Evolutionary conservation across 441 rosid species (phyloP).

Genomic region (Kokia cookei): DNA sequence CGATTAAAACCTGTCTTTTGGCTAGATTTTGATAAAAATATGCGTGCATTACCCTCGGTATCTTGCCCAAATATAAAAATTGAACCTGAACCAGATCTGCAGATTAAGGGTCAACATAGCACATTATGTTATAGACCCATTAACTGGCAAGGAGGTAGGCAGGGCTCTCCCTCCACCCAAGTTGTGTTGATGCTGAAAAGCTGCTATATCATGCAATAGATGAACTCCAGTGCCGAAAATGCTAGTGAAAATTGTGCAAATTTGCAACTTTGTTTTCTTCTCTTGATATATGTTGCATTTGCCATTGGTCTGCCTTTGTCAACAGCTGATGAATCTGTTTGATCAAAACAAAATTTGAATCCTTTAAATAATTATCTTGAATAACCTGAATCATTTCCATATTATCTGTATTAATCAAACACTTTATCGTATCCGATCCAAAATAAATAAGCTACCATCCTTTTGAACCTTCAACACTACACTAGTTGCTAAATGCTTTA

Average conservation of each 20-base stretch:
- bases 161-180: constrained; percentile 66
- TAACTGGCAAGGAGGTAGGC: constrained; percentile 83
- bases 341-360: no score
- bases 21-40: constrained; percentile 67
- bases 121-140: constrained; percentile 78
- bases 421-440: no score
- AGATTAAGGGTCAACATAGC: constrained; percentile 74
- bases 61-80: constrained; percentile 71
- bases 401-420: no score
- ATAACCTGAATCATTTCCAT: no score
- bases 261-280: no score
- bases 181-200: constrained; percentile 90
- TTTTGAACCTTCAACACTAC: no score
- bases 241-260: constrained; percentile 56
- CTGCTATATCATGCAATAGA: constrained; percentile 76
- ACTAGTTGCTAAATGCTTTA: no score
- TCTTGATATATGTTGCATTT: no score
- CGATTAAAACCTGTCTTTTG: constrained; percentile 83
- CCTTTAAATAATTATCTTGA: no score
- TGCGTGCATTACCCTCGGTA: constrained; percentile 39
- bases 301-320: no score
- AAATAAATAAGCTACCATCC: no score
- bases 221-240: constrained; percentile 92
- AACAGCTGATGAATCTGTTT: no score
- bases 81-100: constrained; percentile 86